Percentiles rank a stretch among this genome's conserved stretches.
Conservation (phyloP, 306 rosid species). For the Begonia masoniana region DNA sequence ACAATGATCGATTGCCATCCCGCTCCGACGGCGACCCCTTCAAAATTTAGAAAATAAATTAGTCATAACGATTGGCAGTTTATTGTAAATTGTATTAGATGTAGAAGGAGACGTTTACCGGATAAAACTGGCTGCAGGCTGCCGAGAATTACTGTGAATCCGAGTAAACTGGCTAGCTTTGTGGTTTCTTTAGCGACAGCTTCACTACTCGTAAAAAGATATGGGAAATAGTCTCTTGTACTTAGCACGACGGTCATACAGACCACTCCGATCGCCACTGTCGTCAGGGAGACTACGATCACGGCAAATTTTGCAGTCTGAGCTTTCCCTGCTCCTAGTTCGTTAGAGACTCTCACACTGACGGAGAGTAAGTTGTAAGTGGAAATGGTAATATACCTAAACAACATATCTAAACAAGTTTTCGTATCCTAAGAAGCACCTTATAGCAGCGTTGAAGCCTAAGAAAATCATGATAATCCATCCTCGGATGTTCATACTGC, state of each 20-base stretch:
- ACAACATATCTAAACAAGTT: background rate
- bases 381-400: background rate
- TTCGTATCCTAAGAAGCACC: conserved; percentile 19
- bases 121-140: conserved; percentile 75
- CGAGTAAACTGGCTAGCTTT: conserved; percentile 43
- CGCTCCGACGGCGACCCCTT: conserved; percentile 89
- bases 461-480: conserved; percentile 69
- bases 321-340: conserved; percentile 64
- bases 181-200: conserved; percentile 63
- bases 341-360: conserved; percentile 86
- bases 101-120: conserved; percentile 18
- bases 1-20: conserved; percentile 82
- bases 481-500: conserved; percentile 65
- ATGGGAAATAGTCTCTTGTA: conserved; percentile 53
- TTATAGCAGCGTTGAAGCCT: conserved; percentile 74
- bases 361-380: background rate
- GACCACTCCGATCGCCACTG: conserved; percentile 47
- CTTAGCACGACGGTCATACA: conserved; percentile 30
- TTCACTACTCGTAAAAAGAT: conserved; percentile 44
- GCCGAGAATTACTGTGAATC: conserved; percentile 48
- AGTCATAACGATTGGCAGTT: background rate
- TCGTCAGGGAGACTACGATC: conserved; percentile 51
- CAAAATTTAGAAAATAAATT: background rate
- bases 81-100: background rate
- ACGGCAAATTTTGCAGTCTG: conserved; percentile 47